A percentile compares a stretch with the other conserved stretches of the same genome.
Evolutionary conservation across 441 rosid genomes (phyloP).

Genomic region (Jatropha multifida): DNA sequence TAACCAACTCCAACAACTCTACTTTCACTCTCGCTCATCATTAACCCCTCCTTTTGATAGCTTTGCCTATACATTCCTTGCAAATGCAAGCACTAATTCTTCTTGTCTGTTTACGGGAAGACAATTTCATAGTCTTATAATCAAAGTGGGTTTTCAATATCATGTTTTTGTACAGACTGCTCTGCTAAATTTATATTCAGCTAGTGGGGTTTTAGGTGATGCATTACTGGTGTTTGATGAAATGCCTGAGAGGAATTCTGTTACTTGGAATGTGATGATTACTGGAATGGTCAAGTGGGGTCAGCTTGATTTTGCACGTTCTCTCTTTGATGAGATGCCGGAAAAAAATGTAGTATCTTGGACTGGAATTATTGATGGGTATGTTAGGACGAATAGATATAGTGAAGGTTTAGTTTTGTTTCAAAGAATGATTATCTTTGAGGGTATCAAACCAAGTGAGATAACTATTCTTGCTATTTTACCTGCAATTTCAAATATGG

Average conservation of each 20-base stretch:
- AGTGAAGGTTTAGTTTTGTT: constrained; percentile 63
- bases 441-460: constrained; percentile 56
- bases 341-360: constrained; percentile 67
- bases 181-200: constrained; percentile 44
- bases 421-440: constrained; percentile 56
- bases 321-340: constrained; percentile 67
- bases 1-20: constrained; percentile 44
- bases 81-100: constrained; percentile 52
- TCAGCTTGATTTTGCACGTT: constrained; percentile 48
- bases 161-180: constrained; percentile 79
- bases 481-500: constrained; percentile 58
- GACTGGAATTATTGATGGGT: constrained; percentile 84
- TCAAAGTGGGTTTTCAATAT: constrained; percentile 58
- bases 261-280: constrained; percentile 82
- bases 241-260: constrained; percentile 63
- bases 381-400: constrained; percentile 45
- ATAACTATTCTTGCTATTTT: constrained; percentile 65
- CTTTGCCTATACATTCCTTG: constrained; percentile 63
- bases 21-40: constrained; percentile 26
- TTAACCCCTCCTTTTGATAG: constrained; percentile 52
- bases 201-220: constrained; percentile 29
- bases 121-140: constrained; percentile 57
- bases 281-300: constrained; percentile 68
- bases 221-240: constrained; percentile 55
- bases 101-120: constrained; percentile 37